Percentiles rank a stretch among this genome's conserved stretches.
phyloP scores from a whole-genome alignment of 1,284 basidiomycete genomes.

The Leccinum huronense region DNA sequence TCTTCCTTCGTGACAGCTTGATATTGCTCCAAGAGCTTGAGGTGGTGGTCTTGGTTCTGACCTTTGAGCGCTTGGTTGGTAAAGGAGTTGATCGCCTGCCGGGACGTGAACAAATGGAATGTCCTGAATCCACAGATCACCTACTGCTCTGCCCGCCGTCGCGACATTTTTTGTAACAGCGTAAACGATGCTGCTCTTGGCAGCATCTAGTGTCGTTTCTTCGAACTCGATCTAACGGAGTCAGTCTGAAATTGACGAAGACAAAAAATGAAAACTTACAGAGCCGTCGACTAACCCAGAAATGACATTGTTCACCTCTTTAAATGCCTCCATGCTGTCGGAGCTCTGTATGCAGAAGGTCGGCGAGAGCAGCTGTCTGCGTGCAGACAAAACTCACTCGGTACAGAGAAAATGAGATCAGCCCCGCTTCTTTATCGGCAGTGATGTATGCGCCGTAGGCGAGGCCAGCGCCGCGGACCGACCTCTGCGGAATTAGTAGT shows the following conservation, averaged over 20 bases:
- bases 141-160: conserved; percentile 81
- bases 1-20: conserved; percentile 79
- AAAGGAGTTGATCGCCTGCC: conserved; percentile 76
- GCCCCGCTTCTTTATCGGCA: conserved; percentile 79
- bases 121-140: conserved; percentile 24
- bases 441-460: conserved; percentile 90
- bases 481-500: conserved; percentile 47
- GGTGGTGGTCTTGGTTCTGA: conserved; percentile 69
- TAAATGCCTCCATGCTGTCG: conserved; percentile 81
- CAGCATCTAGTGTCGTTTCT: conserved; percentile 83
- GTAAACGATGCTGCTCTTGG: conserved; percentile 90
- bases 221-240: conserved; percentile 74
- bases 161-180: conserved; percentile 79
- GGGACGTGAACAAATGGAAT: conserved; percentile 6
- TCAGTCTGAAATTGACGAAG: conserved; percentile 7
- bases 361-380: neutral
- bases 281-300: conserved; percentile 74
- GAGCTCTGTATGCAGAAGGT: conserved; percentile 63
- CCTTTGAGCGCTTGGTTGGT: conserved; percentile 85
- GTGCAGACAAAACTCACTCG: conserved; percentile 50
- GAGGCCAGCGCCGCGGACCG: conserved; percentile 87
- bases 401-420: conserved; percentile 81
- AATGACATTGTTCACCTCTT: conserved; percentile 77
- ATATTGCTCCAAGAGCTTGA: conserved; percentile 75
- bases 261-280: conserved; percentile 47